A percentile compares a stretch with the other conserved stretches of the same genome.
Evolutionary conservation across 2,329 filamentous ascomycete genomes (phyloP).

Genomic region (Claviceps sp.): DNA sequence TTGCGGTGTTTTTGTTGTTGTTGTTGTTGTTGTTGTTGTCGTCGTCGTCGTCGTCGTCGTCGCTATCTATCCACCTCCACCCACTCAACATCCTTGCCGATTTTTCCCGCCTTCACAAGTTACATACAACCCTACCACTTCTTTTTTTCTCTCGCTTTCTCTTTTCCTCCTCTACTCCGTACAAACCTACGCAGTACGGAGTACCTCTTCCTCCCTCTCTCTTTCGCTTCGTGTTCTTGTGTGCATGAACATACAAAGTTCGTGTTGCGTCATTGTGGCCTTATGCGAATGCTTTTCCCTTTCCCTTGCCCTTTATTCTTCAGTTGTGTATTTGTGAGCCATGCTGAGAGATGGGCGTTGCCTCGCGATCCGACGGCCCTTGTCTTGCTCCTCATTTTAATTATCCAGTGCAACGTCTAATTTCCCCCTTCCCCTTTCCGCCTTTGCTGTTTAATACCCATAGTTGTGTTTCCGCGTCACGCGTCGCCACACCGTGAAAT

Average conservation of each 20-base stretch:
- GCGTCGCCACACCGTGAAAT: not conserved
- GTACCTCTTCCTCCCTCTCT: not conserved
- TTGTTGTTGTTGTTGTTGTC: not conserved
- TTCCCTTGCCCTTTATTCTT: not conserved
- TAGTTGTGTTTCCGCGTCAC: not conserved
- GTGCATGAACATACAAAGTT: not conserved
- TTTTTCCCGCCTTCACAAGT: slow-evolving; percentile 1
- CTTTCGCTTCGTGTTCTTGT: not conserved
- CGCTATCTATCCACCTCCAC: not conserved
- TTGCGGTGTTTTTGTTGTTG: slow-evolving; percentile 4
- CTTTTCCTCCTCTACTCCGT: too few relatives aligned
- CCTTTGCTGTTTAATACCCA: not conserved
- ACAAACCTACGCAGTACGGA: too few relatives aligned
- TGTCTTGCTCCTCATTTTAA: not conserved
- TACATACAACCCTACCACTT: slow-evolving; percentile 1
- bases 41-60: not conserved
- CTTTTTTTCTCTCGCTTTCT: not conserved
- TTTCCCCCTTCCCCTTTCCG: not conserved
- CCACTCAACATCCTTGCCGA: slow-evolving; percentile 1
- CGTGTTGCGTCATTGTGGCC: not conserved
- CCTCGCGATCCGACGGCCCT: not conserved
- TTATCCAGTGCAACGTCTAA: not conserved
- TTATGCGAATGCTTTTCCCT: not conserved
- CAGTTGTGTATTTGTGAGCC: not conserved
- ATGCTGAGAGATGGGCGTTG: not conserved